Percentiles rank a stretch among this genome's conserved stretches.
These are phyloP conservation scores for Didymella sp. DNA, from an alignment of 2,329 filamentous ascomycete species.

Conservation along the genomic window DNA sequence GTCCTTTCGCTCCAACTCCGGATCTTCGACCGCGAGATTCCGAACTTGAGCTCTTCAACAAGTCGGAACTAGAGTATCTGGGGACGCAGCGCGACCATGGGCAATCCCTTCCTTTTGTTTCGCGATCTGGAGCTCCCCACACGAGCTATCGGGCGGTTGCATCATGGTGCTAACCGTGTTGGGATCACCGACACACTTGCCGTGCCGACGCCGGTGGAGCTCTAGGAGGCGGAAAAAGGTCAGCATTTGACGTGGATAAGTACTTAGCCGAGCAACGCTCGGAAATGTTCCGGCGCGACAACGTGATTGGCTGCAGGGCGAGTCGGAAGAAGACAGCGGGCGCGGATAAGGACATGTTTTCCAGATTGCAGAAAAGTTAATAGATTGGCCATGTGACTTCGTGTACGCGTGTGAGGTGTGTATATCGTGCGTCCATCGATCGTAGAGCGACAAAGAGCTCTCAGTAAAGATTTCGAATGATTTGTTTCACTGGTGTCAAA, in stretches of 20 bases:
- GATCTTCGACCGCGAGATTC: neutral
- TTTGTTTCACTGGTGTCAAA: constrained; percentile 37
- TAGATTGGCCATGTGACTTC: constrained; percentile 8
- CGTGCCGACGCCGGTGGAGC: constrained; percentile 43
- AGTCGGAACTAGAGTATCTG: constrained; percentile 2
- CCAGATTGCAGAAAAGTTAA: constrained; percentile 12
- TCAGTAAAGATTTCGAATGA: constrained; percentile 44
- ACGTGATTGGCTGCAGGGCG: constrained; percentile 20
- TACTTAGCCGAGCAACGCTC: constrained; percentile 32
- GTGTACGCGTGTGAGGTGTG: constrained; percentile 4
- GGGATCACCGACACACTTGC: constrained; percentile 41
- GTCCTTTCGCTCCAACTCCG: neutral
- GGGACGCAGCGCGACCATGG: constrained; percentile 15
- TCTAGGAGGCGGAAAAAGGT: constrained; percentile 30
- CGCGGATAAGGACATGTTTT: constrained; percentile 31
- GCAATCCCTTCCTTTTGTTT: constrained; percentile 28
- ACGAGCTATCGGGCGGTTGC: constrained; percentile 35
- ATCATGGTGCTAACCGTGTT: constrained; percentile 35
- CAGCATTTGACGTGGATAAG: constrained; percentile 35
- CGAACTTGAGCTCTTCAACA: constrained; percentile 10
- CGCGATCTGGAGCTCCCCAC: constrained; percentile 42
- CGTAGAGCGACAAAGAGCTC: neutral
- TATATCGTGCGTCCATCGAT: neutral
- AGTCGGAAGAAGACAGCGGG: constrained; percentile 20
- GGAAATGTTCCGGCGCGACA: constrained; percentile 23